Conservation (phyloP, 129 eudicot species). For the Logfia minima region DNA sequence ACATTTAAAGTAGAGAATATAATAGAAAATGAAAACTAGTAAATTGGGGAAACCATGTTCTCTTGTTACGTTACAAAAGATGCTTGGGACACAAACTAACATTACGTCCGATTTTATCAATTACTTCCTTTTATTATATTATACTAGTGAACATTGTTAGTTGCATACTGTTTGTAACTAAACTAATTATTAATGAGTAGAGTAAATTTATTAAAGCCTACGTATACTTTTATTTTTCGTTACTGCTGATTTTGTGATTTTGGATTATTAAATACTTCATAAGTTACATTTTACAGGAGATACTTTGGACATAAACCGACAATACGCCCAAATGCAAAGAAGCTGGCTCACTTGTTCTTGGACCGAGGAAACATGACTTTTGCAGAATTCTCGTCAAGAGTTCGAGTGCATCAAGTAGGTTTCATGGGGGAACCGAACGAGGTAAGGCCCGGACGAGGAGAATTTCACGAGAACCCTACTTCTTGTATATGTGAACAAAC, state of each 20-base stretch:
- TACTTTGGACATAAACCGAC: conserved; percentile 89
- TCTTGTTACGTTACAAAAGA: background rate
- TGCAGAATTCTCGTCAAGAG: conserved; percentile 61
- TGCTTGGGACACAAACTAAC: background rate
- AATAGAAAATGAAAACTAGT: background rate
- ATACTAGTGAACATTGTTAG: background rate
- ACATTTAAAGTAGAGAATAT: background rate
- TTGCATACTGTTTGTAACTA: background rate
- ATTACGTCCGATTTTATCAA: background rate
- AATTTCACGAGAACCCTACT: conserved; percentile 78
- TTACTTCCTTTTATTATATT: background rate
- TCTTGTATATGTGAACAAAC: conserved; percentile 69
- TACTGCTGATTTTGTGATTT: background rate
- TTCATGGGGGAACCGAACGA: conserved; percentile 90
- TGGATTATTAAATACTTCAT: background rate
- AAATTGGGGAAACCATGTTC: background rate
- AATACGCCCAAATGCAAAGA: conserved; percentile 81
- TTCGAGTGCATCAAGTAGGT: conserved; percentile 52
- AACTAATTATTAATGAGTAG: background rate
- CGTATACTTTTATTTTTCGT: background rate
- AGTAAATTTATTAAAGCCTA: background rate
- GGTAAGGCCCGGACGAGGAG: conserved; percentile 78
- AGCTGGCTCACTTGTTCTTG: conserved; percentile 46
- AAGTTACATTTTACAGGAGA: conserved; percentile 47
- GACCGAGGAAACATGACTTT: conserved; percentile 69